Conservation (phyloP, 2,329 filamentous ascomycete genomes). For the Metarhizium album region DNA sequence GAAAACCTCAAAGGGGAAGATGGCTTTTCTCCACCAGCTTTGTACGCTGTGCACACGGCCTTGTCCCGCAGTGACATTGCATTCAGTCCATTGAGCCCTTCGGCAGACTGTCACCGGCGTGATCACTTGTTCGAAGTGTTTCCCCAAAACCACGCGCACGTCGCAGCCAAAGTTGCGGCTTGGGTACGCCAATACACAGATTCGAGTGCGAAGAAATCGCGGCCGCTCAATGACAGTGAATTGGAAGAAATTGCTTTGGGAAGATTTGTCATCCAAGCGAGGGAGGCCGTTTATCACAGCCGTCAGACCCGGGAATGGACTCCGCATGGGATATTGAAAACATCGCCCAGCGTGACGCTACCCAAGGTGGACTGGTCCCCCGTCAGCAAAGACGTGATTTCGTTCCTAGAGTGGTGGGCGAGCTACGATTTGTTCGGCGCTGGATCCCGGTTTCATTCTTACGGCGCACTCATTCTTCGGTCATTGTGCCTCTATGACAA, state of each 20-base stretch:
- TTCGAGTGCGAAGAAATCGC: constrained; percentile 9
- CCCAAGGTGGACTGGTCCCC: constrained; percentile 18
- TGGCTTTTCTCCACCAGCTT: constrained; percentile 33
- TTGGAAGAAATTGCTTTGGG: constrained; percentile 19
- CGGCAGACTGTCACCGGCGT: constrained; percentile 36
- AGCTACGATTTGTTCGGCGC: constrained; percentile 42
- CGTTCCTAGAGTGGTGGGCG: constrained; percentile 61
- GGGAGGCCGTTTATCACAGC: constrained; percentile 37
- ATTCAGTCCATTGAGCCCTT: constrained; percentile 43
- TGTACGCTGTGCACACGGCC: constrained; percentile 62
- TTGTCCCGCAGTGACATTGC: constrained; percentile 47
- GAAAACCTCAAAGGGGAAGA: constrained; percentile 22
- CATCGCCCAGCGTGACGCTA: constrained; percentile 16
- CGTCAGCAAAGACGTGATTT: constrained; percentile 39
- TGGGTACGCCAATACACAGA: constrained; percentile 24
- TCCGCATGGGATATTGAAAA: constrained; percentile 32
- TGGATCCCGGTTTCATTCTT: constrained; percentile 43
- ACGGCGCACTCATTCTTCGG: constrained; percentile 55
- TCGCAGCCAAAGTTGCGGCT: constrained; percentile 20
- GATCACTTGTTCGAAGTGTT: constrained; percentile 50
- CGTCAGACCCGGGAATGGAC: constrained; percentile 39
- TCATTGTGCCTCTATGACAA: constrained; percentile 49
- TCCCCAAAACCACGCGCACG: constrained; percentile 18
- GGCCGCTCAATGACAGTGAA: constrained; percentile 9
- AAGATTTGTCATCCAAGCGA: constrained; percentile 39